Evolutionary conservation across 148 eudicot genomes (phyloP).

Genomic region (Arctostaphylos glauca): DNA sequence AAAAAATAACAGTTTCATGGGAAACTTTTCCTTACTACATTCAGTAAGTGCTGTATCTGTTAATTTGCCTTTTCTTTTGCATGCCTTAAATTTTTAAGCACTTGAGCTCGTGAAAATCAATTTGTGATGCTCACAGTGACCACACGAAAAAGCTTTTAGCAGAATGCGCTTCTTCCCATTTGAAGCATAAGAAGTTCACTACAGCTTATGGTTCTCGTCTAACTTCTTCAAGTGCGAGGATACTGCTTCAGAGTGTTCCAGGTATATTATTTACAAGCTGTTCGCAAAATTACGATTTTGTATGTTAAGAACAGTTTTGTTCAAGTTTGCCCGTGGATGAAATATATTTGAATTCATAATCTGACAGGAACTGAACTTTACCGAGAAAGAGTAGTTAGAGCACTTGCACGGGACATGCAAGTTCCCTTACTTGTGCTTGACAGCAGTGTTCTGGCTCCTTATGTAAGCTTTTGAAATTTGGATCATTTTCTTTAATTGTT

Average conservation of each 20-base stretch:
- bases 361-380: slow-evolving; percentile 90
- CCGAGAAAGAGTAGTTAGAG: slow-evolving; percentile 89
- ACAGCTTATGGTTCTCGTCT: slow-evolving; percentile 69
- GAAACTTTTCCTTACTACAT: slow-evolving; percentile 88
- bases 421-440: slow-evolving; percentile 91
- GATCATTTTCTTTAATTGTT: not conserved
- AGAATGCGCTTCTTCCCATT: slow-evolving; percentile 85
- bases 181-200: slow-evolving; percentile 63
- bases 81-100: not conserved
- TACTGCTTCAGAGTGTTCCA: slow-evolving; percentile 90
- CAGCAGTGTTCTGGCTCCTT: slow-evolving; percentile 86
- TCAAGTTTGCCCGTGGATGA: not conserved
- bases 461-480: slow-evolving; percentile 45
- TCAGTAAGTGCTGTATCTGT: slow-evolving; percentile 48
- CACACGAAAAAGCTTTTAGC: slow-evolving; percentile 69
- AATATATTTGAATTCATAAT: not conserved
- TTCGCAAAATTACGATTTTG: not conserved
- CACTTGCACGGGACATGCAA: slow-evolving; percentile 81
- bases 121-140: slow-evolving; percentile 50
- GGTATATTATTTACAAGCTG: slow-evolving; percentile 36
- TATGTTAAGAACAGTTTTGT: not conserved
- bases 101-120: slow-evolving; percentile 14
- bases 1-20: slow-evolving; percentile 88
- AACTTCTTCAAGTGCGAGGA: slow-evolving; percentile 82
- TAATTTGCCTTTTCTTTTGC: slow-evolving; percentile 8